Base-by-base conservation (phyloP, 495 filamentous ascomycete genomes). In the Lentithecium fluviatile region DNA sequence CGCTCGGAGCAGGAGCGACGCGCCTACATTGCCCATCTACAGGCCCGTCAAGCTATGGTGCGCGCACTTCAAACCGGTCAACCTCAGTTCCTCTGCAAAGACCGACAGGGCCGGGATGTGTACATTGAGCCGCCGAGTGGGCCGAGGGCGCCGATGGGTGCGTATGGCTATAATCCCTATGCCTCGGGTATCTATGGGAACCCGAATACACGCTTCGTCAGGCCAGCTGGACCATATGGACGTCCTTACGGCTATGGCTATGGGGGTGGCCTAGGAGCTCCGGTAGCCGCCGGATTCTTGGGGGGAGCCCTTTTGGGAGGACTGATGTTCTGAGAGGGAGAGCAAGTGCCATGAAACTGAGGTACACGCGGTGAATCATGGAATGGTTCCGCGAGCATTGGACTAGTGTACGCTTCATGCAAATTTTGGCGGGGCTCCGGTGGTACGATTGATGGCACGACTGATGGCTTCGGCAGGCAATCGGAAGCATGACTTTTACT, bases 61-160 rank as follows among this genome's bases (percentile, higher is more conserved):
- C 46, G 62, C 8, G 77, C 78, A 1, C 51, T 65, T 43, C 53
- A 74, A 54, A 80, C 77, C 2, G 78, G 78, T 5, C 60, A 76
- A 61, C 77, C 78, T 56, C 79, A 80, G 65, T 66, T 73, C 5
- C 19, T 81, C 0, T 76, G 77, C 34, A 77, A 74, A 52, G 78
- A 78, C 56, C 47, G 49, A 2, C 63, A 80, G 25, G 79, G 79
- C 12, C 68, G 71, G 45, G 75, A 80, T 52, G 62, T 81, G 13
- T 80, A 76, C 56, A 74, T 81, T 45, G 75, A 78, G 67, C 77
- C 78, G 19, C 75, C 75, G 17, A 29, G 23, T 24, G 67, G 60
- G n/a, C 64, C 68, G 11, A 23, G 23, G 23, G 59, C 58, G 38
- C 50, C 65, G 57, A 10, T 46, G 21, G 56, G 69, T 26, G 64